Percentiles rank a stretch among this genome's conserved stretches.
Conservation (phyloP, 106 monocot genomes). For the Phalaenopsis aphrodite region DNA sequence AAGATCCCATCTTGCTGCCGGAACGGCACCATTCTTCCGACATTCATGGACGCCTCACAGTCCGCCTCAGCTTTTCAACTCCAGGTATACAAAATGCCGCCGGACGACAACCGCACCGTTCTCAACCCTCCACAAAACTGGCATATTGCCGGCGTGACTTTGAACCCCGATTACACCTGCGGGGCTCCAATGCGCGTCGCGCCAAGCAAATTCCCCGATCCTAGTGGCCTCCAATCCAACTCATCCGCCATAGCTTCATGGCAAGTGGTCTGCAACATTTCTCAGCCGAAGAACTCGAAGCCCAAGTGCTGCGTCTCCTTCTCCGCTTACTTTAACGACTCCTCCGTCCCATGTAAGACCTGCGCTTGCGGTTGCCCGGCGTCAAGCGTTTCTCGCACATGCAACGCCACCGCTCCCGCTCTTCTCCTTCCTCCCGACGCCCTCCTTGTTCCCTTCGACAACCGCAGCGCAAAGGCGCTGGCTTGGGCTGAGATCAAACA, state of each 20-base stretch:
- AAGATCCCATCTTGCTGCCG: slow-evolving; percentile 68
- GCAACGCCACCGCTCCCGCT: slow-evolving; percentile 45
- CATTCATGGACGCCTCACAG: slow-evolving; percentile 51
- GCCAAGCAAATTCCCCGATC: slow-evolving; percentile 52
- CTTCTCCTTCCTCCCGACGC: slow-evolving; percentile 57
- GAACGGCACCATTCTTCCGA: slow-evolving; percentile 81
- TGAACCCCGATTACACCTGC: slow-evolving; percentile 76
- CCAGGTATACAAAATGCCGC: slow-evolving; percentile 94
- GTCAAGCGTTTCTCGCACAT: slow-evolving; percentile 17
- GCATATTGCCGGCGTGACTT: slow-evolving; percentile 41
- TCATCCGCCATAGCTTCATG: slow-evolving; percentile 52
- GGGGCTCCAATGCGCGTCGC: slow-evolving; percentile 48
- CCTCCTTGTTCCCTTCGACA: slow-evolving; percentile 56
- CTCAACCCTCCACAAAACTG: slow-evolving; percentile 60
- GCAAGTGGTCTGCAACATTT: slow-evolving; percentile 78
- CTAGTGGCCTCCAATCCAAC: slow-evolving; percentile 48
- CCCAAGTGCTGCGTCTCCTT: slow-evolving; percentile 89
- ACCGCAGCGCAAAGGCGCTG: slow-evolving; percentile 30
- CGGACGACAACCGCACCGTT: slow-evolving; percentile 65
- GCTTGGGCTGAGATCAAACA: slow-evolving; percentile 46
- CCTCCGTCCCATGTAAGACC: slow-evolving; percentile 71
- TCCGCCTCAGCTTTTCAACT: slow-evolving; percentile 74
- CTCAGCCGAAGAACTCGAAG: slow-evolving; percentile 17
- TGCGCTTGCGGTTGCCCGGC: slow-evolving; percentile 73
- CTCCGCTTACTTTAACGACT: slow-evolving; percentile 78